Base-by-base conservation (phyloP, 805 yeast species). In the Candida alai region DNA sequence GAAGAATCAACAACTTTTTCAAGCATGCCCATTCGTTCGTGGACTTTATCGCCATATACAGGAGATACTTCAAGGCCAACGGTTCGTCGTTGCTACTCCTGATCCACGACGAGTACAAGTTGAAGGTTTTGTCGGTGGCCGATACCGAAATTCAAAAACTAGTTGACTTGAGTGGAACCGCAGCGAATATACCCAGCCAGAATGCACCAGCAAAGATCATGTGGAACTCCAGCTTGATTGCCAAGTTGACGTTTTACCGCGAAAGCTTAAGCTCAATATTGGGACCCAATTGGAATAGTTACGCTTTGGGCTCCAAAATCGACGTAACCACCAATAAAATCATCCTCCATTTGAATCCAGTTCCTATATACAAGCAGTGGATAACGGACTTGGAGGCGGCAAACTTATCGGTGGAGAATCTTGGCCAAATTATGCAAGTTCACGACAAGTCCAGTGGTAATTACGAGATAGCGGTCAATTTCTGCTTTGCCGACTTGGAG, bases 261-360 rank as follows among this genome's bases (percentile, higher is more conserved):
- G 20, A n/a, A 0, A 46, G 45, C 24, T 44, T 66, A 11, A 35
- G 42, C 6, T 37, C 28, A n/a, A 28, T 58, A 5, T 46, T 63
- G 15, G 73, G 73, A 1, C 29, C 34, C 3, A 54, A 52, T 24
- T 66, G 73, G 73, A 45, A 47, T 25, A 55, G 60, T 30, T 66
- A 56, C 40, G 55, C 70, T 2, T 28, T 52, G 10, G 96, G 96
- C 0, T 71, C 68, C 34, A 74, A 70, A 40, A 71, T 90, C 1
- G 61, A 70, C 8, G 52, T 62, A 2, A 84, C 76, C 39, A 65
- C 75, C 16, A 44, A 52, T 2, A 54, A 61, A 0, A 62, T 84
- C 30, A 47, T 63, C n/a, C 55, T 62, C 16, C 73, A 68, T 30
- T 54, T 78, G 8, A 63, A 80, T 31, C 49, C 76, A 0, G 55